Base-by-base conservation (phyloP, 371 early-diverging fungal species). In the Mortierella sp. region DNA sequence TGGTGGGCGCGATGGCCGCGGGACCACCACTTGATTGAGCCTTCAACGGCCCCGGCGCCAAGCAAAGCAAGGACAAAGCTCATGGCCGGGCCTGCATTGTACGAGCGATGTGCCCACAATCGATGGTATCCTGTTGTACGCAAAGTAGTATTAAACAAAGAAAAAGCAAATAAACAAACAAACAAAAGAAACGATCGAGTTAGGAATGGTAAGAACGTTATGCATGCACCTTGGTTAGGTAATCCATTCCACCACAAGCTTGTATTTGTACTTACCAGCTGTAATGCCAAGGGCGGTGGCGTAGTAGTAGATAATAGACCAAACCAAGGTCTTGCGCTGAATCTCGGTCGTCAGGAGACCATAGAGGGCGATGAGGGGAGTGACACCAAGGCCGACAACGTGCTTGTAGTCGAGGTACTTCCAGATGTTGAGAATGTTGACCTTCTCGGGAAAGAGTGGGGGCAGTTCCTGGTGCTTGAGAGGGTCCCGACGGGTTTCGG, bases 1-100 rank as follows among this genome's bases (percentile, higher is more conserved):
- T 98, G 98, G 87, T 98, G 98, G 76, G 97, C 95, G 76, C 98
- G 95, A 84, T 97, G 97, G 40, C 94, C 95, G 48, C 96, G 91
- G 24, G 93, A 92, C 97, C 97, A 97, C 97, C 97, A 97, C 74
- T 94, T 92, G 81, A 94, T 91, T 54, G 96, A 96, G 64, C 97
- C 97, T 87, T 97, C 93, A 5, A 96, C 94, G 46, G 96, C 95
- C 71, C 94, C 94, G 28, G 94, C 90, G 73, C 96, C 95, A 24
- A 92, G 92, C 59, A 95, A 82, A 57, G 92, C 90, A 69, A 93
- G 90, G 28, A 93, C 78, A 69, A 94, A 85, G 88, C 92, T 93
- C 72, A 95, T 87, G 1, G 88, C 88, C n/a, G 83, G 86, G 6
- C 90, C 89, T 64, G 95, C 97, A 44, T 87, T 89, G 86, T 95